phyloP scores from a whole-genome alignment of 23 red algal genomes.

The Pyropia haitanensis region DNA sequence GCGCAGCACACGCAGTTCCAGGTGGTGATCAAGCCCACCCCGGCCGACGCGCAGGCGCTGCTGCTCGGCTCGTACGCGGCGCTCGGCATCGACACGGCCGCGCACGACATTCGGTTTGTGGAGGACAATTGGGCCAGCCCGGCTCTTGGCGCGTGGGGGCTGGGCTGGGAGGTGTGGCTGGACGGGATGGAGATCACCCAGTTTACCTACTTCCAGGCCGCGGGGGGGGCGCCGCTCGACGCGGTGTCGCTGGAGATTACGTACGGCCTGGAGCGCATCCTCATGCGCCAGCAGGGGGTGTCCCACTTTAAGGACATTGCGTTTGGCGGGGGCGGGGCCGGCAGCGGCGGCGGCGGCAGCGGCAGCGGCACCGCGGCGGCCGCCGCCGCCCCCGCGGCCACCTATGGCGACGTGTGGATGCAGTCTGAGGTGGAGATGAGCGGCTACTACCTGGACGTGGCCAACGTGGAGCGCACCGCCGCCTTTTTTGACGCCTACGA shows the following conservation, averaged over 20 bases:
- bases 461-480: constrained; percentile 59
- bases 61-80: constrained; percentile 84
- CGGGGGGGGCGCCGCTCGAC: constrained; percentile 69
- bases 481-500: constrained; percentile 81
- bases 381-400: constrained; percentile 15
- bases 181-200: constrained; percentile 99
- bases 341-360: too few species aligned
- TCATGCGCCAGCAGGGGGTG: constrained; percentile 77
- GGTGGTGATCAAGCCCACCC: constrained; percentile 94
- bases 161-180: constrained; percentile 99
- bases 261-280: constrained; percentile 92
- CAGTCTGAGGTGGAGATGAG: constrained; percentile 99
- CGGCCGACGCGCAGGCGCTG: constrained; percentile 79
- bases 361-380: too few species aligned
- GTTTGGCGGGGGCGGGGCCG: constrained; percentile 7
- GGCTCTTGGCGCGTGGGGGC: constrained; percentile 93
- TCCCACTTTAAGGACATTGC: constrained; percentile 95
- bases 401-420: constrained; percentile 84
- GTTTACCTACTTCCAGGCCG: constrained; percentile 99
- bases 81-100: constrained; percentile 78
- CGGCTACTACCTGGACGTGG: constrained; percentile 86
- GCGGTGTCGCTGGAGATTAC: constrained; percentile 90
- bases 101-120: constrained; percentile 94
- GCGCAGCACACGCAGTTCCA: constrained; percentile 99
- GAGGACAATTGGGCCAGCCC: constrained; percentile 99